These are phyloP conservation scores for Cordyceps cateniannulata DNA, from an alignment of 2,329 filamentous ascomycete species.

Conservation along the genomic window DNA sequence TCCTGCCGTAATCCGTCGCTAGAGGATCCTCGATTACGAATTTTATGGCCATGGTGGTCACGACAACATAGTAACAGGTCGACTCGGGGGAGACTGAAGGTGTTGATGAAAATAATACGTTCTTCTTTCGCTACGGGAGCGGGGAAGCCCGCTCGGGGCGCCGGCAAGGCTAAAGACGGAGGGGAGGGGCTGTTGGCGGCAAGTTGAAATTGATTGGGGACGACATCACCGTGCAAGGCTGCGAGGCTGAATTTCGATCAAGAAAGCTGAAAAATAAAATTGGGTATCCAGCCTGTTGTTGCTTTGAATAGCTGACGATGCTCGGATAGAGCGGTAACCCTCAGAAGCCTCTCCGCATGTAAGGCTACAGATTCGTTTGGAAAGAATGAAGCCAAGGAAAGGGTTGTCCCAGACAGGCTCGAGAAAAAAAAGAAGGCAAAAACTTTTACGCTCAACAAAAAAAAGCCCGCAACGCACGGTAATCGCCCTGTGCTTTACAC, in stretches of 20 bases:
- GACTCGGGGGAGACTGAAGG: no score
- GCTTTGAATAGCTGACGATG: background rate
- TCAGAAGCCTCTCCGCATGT: no score
- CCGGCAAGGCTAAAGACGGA: background rate
- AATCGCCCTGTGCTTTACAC: background rate
- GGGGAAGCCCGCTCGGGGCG: background rate
- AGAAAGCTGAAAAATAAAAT: background rate
- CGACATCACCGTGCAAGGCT: background rate
- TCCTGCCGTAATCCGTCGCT: background rate
- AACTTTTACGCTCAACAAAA: background rate
- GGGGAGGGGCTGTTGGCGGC: background rate
- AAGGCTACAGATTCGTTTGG: no score
- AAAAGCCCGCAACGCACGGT: no score
- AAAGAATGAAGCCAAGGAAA: background rate
- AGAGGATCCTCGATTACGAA: background rate
- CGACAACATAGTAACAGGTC: no score
- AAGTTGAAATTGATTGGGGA: background rate
- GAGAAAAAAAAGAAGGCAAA: background rate
- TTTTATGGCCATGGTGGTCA: background rate
- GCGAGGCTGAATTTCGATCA: background rate
- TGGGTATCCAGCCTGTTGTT: background rate
- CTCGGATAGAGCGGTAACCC: no score
- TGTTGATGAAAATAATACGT: no score
- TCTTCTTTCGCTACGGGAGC: background rate
- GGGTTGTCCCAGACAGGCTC: background rate